Evolutionary conservation across 73 alveolate genomes (phyloP).

Genomic region (Paramecium sexaurelia): DNA sequence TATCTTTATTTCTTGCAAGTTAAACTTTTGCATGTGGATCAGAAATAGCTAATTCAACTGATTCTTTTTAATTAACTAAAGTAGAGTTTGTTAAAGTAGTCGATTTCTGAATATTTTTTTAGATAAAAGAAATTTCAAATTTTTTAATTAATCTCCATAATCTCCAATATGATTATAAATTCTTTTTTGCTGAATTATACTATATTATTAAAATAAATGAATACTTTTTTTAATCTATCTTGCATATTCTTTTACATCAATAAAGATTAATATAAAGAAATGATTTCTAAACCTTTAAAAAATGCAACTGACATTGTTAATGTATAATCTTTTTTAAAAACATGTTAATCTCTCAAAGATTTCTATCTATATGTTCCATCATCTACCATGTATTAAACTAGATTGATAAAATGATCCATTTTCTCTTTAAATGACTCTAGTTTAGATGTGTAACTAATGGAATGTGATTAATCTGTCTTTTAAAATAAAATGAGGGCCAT

Average conservation of each 20-base stretch:
- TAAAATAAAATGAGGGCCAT: not conserved
- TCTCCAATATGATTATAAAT: not conserved
- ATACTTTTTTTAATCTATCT: not conserved
- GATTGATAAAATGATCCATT: conserved; percentile 35
- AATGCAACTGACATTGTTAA: conserved; percentile 40
- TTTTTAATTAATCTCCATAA: not conserved
- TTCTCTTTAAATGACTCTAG: not conserved
- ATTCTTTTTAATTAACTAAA: not conserved
- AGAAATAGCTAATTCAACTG: not conserved
- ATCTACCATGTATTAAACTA: conserved; percentile 16
- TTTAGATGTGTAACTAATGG: not conserved
- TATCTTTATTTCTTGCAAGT: not conserved
- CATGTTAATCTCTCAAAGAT: not conserved
- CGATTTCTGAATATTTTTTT: not conserved
- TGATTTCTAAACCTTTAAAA: not conserved
- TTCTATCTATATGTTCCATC: conserved; percentile 12
- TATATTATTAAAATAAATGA: not conserved
- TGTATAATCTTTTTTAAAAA: not conserved
- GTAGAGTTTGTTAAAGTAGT: not conserved
- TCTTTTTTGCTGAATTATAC: not conserved
- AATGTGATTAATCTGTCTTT: not conserved
- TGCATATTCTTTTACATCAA: not conserved
- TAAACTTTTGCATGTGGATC: not conserved
- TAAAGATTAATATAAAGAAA: not conserved
- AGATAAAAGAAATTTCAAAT: not conserved